phyloP scores from a whole-genome alignment of 2,329 filamentous ascomycete species.

The Trichoderma atroviride region DNA sequence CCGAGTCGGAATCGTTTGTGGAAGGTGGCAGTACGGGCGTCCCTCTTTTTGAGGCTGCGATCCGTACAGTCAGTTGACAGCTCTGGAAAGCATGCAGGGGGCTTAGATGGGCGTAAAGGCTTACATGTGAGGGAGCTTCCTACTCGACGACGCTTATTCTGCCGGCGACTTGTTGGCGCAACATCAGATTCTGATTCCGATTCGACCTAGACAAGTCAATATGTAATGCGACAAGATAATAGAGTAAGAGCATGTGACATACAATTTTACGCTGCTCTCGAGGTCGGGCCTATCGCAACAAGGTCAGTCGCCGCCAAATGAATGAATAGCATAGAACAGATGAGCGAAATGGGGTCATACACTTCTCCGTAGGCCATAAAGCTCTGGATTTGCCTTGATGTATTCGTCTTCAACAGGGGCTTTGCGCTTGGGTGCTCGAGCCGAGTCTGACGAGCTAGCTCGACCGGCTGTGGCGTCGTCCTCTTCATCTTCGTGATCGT shows the following conservation, averaged over 20 bases:
- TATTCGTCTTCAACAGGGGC: slow-evolving; percentile 70
- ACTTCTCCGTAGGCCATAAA: slow-evolving; percentile 92
- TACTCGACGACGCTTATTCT: slow-evolving; percentile 69
- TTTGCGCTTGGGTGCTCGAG: slow-evolving; percentile 73
- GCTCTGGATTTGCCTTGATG: slow-evolving; percentile 87
- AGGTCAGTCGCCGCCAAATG: background rate
- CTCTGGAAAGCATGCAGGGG: background rate
- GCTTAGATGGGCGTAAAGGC: slow-evolving; percentile 32
- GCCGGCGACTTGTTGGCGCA: slow-evolving; percentile 57
- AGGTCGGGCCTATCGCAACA: slow-evolving; percentile 53
- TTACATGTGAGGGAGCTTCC: slow-evolving; percentile 66
- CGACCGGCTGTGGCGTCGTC: slow-evolving; percentile 49
- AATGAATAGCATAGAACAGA: background rate
- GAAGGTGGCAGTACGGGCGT: slow-evolving; percentile 59
- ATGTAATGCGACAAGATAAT: slow-evolving; percentile 21
- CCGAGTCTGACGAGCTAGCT: slow-evolving; percentile 72
- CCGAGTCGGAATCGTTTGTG: slow-evolving; percentile 65
- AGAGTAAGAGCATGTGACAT: slow-evolving; percentile 37
- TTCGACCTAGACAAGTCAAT: slow-evolving; percentile 45
- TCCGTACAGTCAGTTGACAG: slow-evolving; percentile 3
- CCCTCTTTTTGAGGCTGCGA: slow-evolving; percentile 61
- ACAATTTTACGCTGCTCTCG: slow-evolving; percentile 62
- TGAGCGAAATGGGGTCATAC: slow-evolving; percentile 55
- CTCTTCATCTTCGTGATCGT: slow-evolving; percentile 41
- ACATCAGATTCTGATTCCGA: slow-evolving; percentile 73